Conservation (phyloP, 306 rosid species). For the Lathyrus aphaca region DNA sequence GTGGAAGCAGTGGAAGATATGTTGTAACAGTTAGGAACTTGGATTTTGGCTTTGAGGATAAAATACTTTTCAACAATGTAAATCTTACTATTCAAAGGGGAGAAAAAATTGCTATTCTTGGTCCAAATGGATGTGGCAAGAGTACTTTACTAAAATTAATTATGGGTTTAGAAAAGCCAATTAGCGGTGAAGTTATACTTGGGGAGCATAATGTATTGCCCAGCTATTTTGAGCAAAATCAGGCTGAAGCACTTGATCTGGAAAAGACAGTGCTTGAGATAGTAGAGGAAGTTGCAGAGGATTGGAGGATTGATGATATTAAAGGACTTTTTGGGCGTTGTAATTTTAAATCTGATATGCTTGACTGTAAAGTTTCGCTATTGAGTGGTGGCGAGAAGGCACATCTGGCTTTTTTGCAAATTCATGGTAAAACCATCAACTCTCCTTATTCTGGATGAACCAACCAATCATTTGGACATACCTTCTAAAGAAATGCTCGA, state of each 20-base stretch:
- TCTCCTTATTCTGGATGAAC: slow-evolving; percentile 88
- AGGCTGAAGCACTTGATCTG: slow-evolving; percentile 99
- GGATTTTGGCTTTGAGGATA: slow-evolving; percentile 82
- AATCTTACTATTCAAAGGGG: slow-evolving; percentile 90
- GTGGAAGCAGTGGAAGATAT: slow-evolving; percentile 91
- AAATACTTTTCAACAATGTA: slow-evolving; percentile 75
- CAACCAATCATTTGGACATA: slow-evolving; percentile 98
- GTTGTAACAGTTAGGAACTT: slow-evolving; percentile 67
- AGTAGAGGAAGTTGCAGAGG: slow-evolving; percentile 92
- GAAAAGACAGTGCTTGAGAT: slow-evolving; percentile 89
- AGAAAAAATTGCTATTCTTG: slow-evolving; percentile 92
- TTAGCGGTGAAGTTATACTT: slow-evolving; percentile 74
- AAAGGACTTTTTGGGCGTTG: slow-evolving; percentile 99
- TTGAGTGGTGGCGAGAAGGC: slow-evolving; percentile 99
- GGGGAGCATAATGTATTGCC: slow-evolving; percentile 96
- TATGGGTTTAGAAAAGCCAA: slow-evolving; percentile 85
- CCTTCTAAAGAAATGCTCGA: slow-evolving; percentile 99
- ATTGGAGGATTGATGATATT: slow-evolving; percentile 91
- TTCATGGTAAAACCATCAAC: slow-evolving; percentile 98
- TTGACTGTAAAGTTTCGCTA: slow-evolving; percentile 88
- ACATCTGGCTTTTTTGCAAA: slow-evolving; percentile 92
- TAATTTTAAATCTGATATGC: slow-evolving; percentile 90
- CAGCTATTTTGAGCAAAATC: slow-evolving; percentile 98
- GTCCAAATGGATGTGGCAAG: slow-evolving; percentile 99
- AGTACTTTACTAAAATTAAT: slow-evolving; percentile 91